Base-by-base conservation (phyloP, 2,329 filamentous ascomycete genomes). In the Cladosporium sp. region DNA sequence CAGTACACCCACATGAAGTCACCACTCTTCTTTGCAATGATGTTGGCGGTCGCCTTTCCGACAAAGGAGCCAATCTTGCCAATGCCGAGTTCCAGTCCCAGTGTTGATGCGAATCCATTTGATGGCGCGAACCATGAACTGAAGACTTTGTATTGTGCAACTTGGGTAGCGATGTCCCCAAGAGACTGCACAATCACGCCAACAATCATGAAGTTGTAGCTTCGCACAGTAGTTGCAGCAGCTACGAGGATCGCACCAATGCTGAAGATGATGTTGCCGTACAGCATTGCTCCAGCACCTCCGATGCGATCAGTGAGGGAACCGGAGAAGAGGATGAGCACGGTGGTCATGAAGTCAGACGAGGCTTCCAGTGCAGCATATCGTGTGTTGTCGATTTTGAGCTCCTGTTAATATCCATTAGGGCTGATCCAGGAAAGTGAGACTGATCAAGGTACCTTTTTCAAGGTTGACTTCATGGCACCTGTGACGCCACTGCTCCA, bases 141-240 rank as follows among this genome's bases (percentile, higher is more conserved):
- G 69, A 89, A 89, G 67, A 89, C 83, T 67, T 88, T 87, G 73
- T 88, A 89, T 71, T 88, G 86, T 0, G 87, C 87, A 32, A 88
- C 81, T 69, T 89, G 86, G 0, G 87, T 89, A 0, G 86, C 84
- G 23, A 88, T 86, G 67, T 88, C 86, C n/a, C 86, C 86, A 0
- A 89, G 74, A 0, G 86, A 82, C 30, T 84, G 79, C 14, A 89
- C 75, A 1, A 89, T 77, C 39, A 82, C 76, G 1, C 85, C 86
- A 18, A 79, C 81, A 43, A 89, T 82, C 86, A 89, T 88, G 72
- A 88, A 85, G 21, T 81, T 81, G 74, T 84, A 89, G 34, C 79
- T 84, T 5, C 85, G 83, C 2, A 84, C 78, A 1, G 82, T 83
- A 0, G 86, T 82, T 0, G 86, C 85, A 0, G 83, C 84, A 0